A percentile compares a stretch with the other conserved stretches of the same genome.
phyloP scores from a whole-genome alignment of 192 early-diverging fungal genomes.

The Coemansia sp. region DNA sequence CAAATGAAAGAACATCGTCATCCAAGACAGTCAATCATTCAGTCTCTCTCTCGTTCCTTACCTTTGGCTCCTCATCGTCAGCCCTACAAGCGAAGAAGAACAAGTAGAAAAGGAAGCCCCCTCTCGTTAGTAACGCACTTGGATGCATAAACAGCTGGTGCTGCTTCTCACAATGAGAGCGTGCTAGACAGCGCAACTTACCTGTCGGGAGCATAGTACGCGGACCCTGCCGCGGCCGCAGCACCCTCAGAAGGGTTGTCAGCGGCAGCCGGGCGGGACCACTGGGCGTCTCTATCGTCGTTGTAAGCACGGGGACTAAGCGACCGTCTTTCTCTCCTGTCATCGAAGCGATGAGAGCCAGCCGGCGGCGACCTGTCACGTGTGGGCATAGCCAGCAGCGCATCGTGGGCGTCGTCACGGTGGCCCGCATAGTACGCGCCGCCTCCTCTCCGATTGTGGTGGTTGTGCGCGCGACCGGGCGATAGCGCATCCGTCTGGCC shows the following conservation, averaged over 20 bases:
- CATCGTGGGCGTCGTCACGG: not conserved
- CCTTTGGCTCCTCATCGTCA: constrained; percentile 21
- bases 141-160: not conserved
- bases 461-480: not conserved
- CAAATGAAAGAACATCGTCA: not conserved
- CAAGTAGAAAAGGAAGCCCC: not conserved
- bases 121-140: not conserved
- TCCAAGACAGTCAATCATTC: too few species aligned
- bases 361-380: not conserved
- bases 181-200: constrained; percentile 2
- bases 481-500: not conserved
- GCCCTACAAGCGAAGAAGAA: constrained; percentile 3
- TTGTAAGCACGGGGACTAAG: constrained; percentile 14
- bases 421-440: not conserved
- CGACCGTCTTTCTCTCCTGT: constrained; percentile 18
- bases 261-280: constrained; percentile 1
- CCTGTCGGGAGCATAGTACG: constrained; percentile 19
- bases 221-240: not conserved
- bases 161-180: not conserved
- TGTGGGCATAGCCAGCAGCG: not conserved
- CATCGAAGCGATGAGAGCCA: constrained; percentile 4
- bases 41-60: not conserved
- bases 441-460: not conserved
- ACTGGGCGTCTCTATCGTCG: not conserved
- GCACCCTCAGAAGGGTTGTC: not conserved